Evolutionary conservation across 164 flowering plant species (phyloP), one percentile per base, ranked within the genome.

Genomic region (Magnolia officinalis): DNA sequence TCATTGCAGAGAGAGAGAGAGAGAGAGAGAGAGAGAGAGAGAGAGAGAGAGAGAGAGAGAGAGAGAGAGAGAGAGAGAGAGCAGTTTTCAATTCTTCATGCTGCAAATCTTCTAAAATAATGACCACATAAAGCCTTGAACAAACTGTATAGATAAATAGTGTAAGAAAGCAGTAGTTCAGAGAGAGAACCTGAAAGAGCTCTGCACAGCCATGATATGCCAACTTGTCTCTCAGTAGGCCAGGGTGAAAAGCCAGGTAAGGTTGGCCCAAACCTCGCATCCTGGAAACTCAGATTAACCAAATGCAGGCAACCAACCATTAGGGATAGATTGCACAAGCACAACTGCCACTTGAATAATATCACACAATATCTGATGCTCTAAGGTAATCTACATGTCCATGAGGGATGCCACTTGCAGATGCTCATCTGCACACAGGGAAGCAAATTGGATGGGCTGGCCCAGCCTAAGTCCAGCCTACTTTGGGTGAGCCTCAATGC

Each of bases 201-300:
- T 96, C 99, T 63, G 97, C 97, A 85, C 99, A 96, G 16, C 99
- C 99, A 89, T 96, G 95, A 80, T 91, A 94, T 55, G 99, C 99
- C 78, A 96, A 86, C 29, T 87, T 79, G 20, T 90, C 94, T 79
- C 99, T 90, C 70, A 84, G 82, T 63, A 96, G 84, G 74, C 99
- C 98, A 76, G 98, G 95, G 85, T 94, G 94, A 79, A 80, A 94
- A 70, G 92, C 92, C 67, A 96, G 83, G 82, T 87, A 92, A 72
- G 98, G 98, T 82, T 86, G 93, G 67, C 93, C 92, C 83, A 81
- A 87, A 71, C 83, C 85, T 74, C 89, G 84, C 79, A 96, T 85
- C 87, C 99, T 96, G 13, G 11, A 74, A 70, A 58, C 11, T 29
- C 16, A 13, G 11, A 6, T 18, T 8, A 10, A 67, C 6, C 26